Percentiles rank a stretch among this genome's conserved stretches.
Conservation (phyloP, 805 yeast species). For the Ogataea pini region DNA sequence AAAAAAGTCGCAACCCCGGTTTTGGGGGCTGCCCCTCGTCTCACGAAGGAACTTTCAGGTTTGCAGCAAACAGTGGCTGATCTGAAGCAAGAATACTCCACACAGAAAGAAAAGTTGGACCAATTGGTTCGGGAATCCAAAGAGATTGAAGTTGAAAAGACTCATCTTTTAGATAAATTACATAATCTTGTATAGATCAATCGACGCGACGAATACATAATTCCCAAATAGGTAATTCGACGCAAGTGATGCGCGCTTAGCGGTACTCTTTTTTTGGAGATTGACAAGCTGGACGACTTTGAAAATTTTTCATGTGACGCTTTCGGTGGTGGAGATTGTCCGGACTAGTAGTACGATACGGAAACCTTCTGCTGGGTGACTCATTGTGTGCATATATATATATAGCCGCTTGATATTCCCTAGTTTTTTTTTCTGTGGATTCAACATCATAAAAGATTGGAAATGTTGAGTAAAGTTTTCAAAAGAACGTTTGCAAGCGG, state of each 20-base stretch:
- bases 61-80: slow-evolving; percentile 1
- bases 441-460: too few species aligned
- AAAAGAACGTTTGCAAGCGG: slow-evolving; percentile 35
- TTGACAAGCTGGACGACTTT: slow-evolving; percentile 3
- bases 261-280: neutral
- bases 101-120: slow-evolving; percentile 2
- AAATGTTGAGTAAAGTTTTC: slow-evolving; percentile 16
- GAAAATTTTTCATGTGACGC: slow-evolving; percentile 10
- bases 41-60: slow-evolving; percentile 3
- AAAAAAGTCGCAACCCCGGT: neutral
- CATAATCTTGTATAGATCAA: too few species aligned
- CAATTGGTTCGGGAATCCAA: slow-evolving; percentile 5
- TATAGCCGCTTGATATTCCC: neutral
- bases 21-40: slow-evolving; percentile 1
- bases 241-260: slow-evolving; percentile 15
- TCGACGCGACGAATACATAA: slow-evolving; percentile 9
- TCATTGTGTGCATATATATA: slow-evolving; percentile 8
- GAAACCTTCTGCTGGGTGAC: slow-evolving; percentile 6
- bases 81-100: slow-evolving; percentile 6
- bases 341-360: neutral
- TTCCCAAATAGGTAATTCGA: slow-evolving; percentile 19
- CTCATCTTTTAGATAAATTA: slow-evolving; percentile 3
- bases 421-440: too few species aligned
- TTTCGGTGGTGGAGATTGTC: neutral
- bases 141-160: slow-evolving; percentile 1